These are phyloP conservation scores for Solanum bulbocastanum DNA, from an alignment of 257 asterid species.

Conservation along the genomic window DNA sequence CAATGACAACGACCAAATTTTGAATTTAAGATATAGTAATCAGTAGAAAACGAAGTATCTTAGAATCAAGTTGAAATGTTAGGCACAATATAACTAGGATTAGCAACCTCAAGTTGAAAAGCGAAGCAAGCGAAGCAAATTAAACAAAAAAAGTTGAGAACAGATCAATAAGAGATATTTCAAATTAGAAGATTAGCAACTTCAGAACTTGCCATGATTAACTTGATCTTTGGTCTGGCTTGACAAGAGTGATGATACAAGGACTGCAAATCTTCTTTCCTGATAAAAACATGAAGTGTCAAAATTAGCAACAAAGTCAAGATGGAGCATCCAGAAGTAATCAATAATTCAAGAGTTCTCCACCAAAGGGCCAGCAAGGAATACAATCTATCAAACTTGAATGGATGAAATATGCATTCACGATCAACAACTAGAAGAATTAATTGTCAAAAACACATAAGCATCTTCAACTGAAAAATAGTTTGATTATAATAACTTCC, in stretches of 20 bases:
- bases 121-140: too few relatives aligned
- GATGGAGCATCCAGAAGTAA: background rate
- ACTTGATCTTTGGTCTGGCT: slow-evolving; percentile 96
- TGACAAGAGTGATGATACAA: slow-evolving; percentile 80
- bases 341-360: background rate
- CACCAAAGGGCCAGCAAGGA: background rate
- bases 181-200: background rate
- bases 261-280: slow-evolving; percentile 93
- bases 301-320: background rate
- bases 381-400: background rate
- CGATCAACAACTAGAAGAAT: background rate
- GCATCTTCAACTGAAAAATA: background rate
- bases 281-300: slow-evolving; percentile 10
- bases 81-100: background rate
- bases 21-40: background rate
- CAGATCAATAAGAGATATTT: background rate
- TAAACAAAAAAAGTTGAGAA: background rate
- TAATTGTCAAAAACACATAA: background rate
- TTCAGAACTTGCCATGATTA: slow-evolving; percentile 68
- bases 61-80: background rate
- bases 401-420: background rate
- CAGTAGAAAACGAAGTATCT: background rate
- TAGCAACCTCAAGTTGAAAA: background rate
- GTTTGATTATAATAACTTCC: background rate
- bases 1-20: background rate